Evolutionary conservation across 192 early-diverging fungal genomes (phyloP).

Genomic region (Haplosporangium gracile): DNA sequence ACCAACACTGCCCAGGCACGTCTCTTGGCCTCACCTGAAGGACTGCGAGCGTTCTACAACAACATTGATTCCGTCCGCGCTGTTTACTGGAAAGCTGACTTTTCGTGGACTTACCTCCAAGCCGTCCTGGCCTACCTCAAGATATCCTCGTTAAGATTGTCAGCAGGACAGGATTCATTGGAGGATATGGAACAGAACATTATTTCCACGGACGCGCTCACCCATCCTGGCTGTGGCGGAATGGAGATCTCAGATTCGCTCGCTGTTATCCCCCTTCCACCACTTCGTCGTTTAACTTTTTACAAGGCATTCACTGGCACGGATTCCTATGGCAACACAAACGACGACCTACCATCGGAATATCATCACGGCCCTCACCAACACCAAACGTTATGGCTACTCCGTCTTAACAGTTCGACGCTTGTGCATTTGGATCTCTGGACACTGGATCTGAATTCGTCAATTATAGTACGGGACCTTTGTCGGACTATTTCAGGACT

Average conservation of each 20-base stretch:
- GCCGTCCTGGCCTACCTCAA: not conserved
- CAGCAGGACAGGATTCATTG: not conserved
- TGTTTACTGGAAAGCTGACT: not conserved
- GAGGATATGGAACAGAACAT: not conserved
- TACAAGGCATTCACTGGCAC: not conserved
- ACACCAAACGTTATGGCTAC: not conserved
- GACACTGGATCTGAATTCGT: not conserved
- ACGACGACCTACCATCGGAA: not conserved
- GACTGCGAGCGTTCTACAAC: not conserved
- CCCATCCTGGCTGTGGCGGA: not conserved
- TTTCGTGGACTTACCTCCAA: not conserved
- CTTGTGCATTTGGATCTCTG: not conserved
- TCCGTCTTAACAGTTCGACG: not conserved
- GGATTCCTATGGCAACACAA: not conserved
- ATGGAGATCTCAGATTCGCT: not conserved
- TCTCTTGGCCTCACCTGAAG: not conserved
- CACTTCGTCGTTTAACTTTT: not conserved
- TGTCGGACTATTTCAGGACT: not conserved
- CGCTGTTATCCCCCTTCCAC: not conserved
- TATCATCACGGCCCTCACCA: not conserved
- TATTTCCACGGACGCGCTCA: not conserved
- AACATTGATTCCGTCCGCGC: not conserved
- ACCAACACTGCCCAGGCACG: not conserved
- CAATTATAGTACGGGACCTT: not conserved
- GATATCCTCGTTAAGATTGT: not conserved